Base-by-base conservation (phyloP, 495 filamentous ascomycete species). In the Sabuloglossum arenarium region DNA sequence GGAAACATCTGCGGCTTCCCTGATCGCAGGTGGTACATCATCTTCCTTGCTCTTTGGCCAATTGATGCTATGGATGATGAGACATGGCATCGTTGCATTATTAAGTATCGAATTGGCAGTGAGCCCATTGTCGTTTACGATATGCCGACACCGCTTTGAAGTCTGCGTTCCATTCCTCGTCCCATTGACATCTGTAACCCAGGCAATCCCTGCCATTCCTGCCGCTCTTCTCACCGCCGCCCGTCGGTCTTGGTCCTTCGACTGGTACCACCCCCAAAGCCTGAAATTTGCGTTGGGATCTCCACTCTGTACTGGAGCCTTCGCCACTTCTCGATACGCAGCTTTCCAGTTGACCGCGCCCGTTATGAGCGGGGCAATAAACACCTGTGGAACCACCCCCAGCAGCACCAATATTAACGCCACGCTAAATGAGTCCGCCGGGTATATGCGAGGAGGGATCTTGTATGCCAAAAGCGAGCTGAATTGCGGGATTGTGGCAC, bases 111-210 rank as follows among this genome's bases (percentile, higher is more conserved):
- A 60, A 28, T 51, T 56, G 12, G 46, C 24, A 25, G 5, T 39
- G 34, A 46, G 29, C 28, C 32, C 49, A 54, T 58, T 27, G 49
- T 30, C 9, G 54, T 61, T 61, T 24, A 61, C 58, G 14, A 62
- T 42, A 32, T 60, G 60, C n/a, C 60, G 58, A 54, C 60, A 62
- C 42, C 60, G 54, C 32, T 60, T 61, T 1, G 45, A 58, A 37
- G 39, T 57, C 3, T 37, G 19, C 43, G 58, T 57, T 31, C 60
- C 60, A 27, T 61, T 61, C 27, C 1, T 31, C 30, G 11, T 12
- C 34, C 34, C 34, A 39, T 39, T 16, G 6, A 39, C 34, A 39
- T 39, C 34, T 39, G 34, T 8, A 39, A 16, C 12, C 34, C 34
- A 39, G 5, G 34, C 34, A 16, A 39, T 2, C 2, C 34, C 34